Evolutionary conservation across 208 protist genomes (phyloP).

Genomic region (Crithidia mellificae): DNA sequence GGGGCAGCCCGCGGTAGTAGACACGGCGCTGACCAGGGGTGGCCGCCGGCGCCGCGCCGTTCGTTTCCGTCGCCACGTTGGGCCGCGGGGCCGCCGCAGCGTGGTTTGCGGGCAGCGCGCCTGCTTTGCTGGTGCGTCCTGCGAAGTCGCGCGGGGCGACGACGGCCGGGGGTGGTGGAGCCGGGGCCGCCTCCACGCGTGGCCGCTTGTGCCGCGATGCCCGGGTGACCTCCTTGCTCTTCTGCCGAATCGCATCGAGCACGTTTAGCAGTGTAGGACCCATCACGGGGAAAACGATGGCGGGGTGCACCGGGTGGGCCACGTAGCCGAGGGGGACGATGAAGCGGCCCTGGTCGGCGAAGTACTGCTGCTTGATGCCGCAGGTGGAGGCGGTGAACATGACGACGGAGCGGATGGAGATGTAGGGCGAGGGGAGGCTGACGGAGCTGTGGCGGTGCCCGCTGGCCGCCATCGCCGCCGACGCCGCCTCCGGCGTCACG

Average conservation of each 20-base stretch:
- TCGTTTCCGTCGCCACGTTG: conserved; percentile 5
- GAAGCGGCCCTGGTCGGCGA: conserved; percentile 58
- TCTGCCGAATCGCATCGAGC: conserved; percentile 47
- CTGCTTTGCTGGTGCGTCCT: conserved; percentile 6
- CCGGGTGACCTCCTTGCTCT: conserved; percentile 35
- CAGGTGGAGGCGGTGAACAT: conserved; percentile 41
- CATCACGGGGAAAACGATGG: conserved; percentile 74
- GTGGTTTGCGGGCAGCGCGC: background rate
- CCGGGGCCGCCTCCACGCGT: conserved; percentile 19
- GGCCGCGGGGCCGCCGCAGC: conserved; percentile 3
- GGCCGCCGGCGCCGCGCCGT: background rate
- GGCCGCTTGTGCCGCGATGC: conserved; percentile 29
- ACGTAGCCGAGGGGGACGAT: conserved; percentile 62
- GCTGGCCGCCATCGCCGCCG: conserved; percentile 13
- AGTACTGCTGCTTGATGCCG: conserved; percentile 43
- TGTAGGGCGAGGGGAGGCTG: conserved; percentile 21
- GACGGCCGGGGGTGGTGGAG: background rate
- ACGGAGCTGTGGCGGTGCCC: conserved; percentile 15
- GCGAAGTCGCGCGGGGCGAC: conserved; percentile 11
- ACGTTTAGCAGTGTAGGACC: conserved; percentile 69
- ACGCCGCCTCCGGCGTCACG: conserved; percentile 11
- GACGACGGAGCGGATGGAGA: conserved; percentile 35
- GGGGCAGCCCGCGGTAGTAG: conserved; percentile 93
- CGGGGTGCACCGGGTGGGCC: conserved; percentile 69
- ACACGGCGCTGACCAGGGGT: conserved; percentile 27